Evolutionary conservation across 1,139 yeast genomes (phyloP).

Genomic region (Scheffersomyces titani): DNA sequence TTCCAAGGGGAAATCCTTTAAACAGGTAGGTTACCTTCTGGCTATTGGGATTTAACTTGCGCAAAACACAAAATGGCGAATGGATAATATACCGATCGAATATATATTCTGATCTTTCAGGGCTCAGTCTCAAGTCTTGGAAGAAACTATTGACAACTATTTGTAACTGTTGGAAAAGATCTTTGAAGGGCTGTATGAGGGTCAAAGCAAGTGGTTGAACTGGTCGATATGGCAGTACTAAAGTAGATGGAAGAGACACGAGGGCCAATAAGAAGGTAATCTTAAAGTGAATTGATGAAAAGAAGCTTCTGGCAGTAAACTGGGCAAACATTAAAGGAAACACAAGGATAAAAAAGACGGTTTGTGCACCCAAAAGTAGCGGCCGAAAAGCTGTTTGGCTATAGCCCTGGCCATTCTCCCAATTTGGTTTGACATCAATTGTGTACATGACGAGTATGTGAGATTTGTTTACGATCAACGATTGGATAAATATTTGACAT

Average conservation of each 20-base stretch:
- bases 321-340: not conserved
- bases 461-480: not conserved
- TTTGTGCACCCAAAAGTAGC: not conserved
- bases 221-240: not conserved
- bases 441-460: not conserved
- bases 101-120: slow-evolving; percentile 14
- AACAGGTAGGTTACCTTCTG: slow-evolving; percentile 10
- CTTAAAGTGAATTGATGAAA: not conserved
- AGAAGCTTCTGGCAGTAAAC: not conserved
- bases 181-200: not conserved
- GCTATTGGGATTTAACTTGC: slow-evolving; percentile 7
- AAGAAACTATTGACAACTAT: not conserved
- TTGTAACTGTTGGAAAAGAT: not conserved
- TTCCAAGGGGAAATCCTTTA: slow-evolving; percentile 13
- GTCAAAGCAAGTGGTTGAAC: not conserved
- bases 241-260: not conserved
- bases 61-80: slow-evolving; percentile 18
- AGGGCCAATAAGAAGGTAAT: not conserved
- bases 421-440: not conserved
- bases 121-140: slow-evolving; percentile 3
- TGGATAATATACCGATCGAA: slow-evolving; percentile 23
- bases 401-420: not conserved
- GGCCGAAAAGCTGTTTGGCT: not conserved
- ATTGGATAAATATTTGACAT: too few species aligned
- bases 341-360: not conserved